These are phyloP conservation scores for Logfia minima DNA, from an alignment of 129 eudicot genomes.

Conservation along the genomic window DNA sequence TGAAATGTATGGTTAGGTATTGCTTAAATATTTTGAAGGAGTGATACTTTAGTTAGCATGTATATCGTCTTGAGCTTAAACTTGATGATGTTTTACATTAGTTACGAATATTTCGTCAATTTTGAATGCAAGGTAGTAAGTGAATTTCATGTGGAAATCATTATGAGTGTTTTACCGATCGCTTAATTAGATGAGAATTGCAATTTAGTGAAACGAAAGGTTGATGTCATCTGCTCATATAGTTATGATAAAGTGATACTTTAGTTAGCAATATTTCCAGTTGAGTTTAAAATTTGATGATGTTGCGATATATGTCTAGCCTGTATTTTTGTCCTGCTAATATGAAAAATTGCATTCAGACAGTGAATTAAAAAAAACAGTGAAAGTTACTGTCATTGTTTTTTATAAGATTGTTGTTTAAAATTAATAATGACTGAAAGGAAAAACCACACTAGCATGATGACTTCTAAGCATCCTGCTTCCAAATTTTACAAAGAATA, in stretches of 20 bases:
- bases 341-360: background rate
- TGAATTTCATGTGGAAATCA: constrained; percentile 11
- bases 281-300: background rate
- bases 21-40: background rate
- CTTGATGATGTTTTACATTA: background rate
- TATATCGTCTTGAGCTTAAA: background rate
- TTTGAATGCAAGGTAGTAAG: background rate
- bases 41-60: background rate
- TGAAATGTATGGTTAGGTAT: constrained; percentile 1
- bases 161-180: background rate
- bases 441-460: background rate
- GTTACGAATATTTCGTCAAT: background rate
- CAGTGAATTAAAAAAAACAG: background rate
- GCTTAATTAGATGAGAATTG: background rate
- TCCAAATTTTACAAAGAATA: background rate
- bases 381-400: background rate
- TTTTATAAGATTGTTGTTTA: background rate
- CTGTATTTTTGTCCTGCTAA: background rate
- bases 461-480: background rate
- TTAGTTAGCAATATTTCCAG: constrained; percentile 14
- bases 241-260: constrained; percentile 9
- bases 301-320: background rate
- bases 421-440: background rate
- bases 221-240: background rate
- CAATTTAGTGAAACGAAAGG: constrained; percentile 5